phyloP scores from a whole-genome alignment of 805 yeast genomes.

The Zygotorulaspora chibaensis region DNA sequence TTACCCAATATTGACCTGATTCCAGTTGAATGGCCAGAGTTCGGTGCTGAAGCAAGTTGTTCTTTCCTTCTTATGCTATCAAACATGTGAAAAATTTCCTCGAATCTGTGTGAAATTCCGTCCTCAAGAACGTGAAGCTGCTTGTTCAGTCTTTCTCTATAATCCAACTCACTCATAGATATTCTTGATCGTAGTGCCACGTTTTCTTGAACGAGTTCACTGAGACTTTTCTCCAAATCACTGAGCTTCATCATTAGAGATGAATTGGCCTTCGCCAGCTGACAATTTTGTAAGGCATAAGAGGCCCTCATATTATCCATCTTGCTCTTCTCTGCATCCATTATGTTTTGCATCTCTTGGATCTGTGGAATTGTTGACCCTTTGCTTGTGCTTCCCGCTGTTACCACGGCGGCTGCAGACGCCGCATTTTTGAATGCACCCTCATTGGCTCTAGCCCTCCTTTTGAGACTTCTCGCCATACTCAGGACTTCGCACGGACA shows the following conservation, averaged over 20 bases:
- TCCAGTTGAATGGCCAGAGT: neutral
- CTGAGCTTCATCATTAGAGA: slow-evolving; percentile 46
- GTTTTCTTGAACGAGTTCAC: slow-evolving; percentile 49
- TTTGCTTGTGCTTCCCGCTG: slow-evolving; percentile 1
- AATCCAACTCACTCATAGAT: slow-evolving; percentile 30
- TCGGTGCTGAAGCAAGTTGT: slow-evolving; percentile 29
- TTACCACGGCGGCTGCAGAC: slow-evolving; percentile 4
- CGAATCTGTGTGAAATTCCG: slow-evolving; percentile 40
- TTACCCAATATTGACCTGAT: slow-evolving; percentile 9
- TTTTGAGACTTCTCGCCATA: slow-evolving; percentile 16
- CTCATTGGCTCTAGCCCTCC: slow-evolving; percentile 4
- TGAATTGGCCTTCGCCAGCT: slow-evolving; percentile 58
- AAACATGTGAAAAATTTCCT: slow-evolving; percentile 44
- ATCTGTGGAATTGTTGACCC: slow-evolving; percentile 15
- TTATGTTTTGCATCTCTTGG: slow-evolving; percentile 30
- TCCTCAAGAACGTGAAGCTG: slow-evolving; percentile 40
- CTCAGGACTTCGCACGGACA: neutral
- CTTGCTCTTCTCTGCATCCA: slow-evolving; percentile 25
- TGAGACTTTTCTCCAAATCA: slow-evolving; percentile 49
- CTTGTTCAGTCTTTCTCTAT: slow-evolving; percentile 37
- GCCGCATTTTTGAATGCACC: slow-evolving; percentile 5
- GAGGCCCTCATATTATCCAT: slow-evolving; percentile 23
- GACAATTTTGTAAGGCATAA: slow-evolving; percentile 42
- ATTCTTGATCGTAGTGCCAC: slow-evolving; percentile 39
- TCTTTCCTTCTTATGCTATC: slow-evolving; percentile 40